Conservation (phyloP, 2,329 filamentous ascomycete species). For the Neofusicoccum sp. region DNA sequence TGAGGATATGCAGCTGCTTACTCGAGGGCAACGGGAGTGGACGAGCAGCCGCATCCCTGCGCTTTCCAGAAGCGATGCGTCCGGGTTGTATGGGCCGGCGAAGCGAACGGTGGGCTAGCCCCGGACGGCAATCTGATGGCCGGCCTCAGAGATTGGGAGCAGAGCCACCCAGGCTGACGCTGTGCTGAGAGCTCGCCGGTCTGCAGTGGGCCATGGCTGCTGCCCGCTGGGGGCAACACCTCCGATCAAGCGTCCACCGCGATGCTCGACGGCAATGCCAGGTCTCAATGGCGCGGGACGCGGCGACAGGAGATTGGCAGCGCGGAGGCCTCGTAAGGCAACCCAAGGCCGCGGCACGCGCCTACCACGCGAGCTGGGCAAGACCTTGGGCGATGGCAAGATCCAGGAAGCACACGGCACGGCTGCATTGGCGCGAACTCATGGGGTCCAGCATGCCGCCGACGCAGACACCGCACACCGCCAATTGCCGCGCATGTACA, state of each 20-base stretch:
- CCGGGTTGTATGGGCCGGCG: slow-evolving; percentile 2
- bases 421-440: neutral
- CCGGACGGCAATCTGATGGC: slow-evolving; percentile 7
- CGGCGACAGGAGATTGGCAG: neutral
- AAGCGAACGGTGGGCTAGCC: slow-evolving; percentile 8
- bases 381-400: neutral
- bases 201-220: neutral
- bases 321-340: neutral
- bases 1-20: neutral
- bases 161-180: neutral
- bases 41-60: neutral
- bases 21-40: neutral
- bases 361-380: neutral
- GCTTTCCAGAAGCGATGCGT: neutral
- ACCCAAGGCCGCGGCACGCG: neutral
- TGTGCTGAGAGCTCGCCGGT: neutral
- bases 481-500: too few species aligned
- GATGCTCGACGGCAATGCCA: neutral
- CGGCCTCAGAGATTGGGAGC: neutral
- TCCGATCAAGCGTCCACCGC: neutral
- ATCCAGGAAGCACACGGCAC: neutral
- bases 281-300: neutral
- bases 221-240: neutral
- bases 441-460: neutral
- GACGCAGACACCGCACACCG: slow-evolving; percentile 1